Base-by-base conservation (phyloP, 2,329 filamentous ascomycete genomes). In the Onygena corvina region DNA sequence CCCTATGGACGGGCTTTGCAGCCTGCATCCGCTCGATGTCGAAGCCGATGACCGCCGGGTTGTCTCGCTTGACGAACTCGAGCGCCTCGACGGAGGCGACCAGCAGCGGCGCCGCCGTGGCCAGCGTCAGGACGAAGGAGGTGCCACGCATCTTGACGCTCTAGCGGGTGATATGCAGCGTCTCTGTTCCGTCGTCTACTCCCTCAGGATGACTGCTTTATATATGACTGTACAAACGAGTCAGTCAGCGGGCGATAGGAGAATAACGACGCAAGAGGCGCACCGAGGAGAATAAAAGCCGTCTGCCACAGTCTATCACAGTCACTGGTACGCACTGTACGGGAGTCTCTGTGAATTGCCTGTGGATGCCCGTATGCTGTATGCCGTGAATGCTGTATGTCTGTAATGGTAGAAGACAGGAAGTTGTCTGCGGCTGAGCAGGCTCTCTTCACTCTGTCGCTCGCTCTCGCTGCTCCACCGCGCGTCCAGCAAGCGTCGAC, bases 21-120 rank as follows among this genome's bases (percentile, higher is more conserved):
- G 74, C 60, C 51, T 70, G 56, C 51, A 66, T 70, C 35, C 76
- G 71, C 54, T 75, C 64, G 35, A 77, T 76, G 47, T 73, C 68
- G 48, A 76, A 64, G 11, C 68, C 60, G 16, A 77, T 62, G 11
- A 75, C 74, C 46, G 63, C 65, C 2, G 74, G 71, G n/a, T 49
- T 48, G 46, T 63, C 61, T 53, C 65, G 55, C 50, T 60, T 47
- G 35, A 62, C 57, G 14, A 69, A 60, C 31, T 57, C 54, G 21
- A 70, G 55, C 1, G 60, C 54, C 7, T 48, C 27, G 11, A 50
- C 40, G 33, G 45, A 5, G 21, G 48, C 20, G 6, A 27, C 23
- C 16, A 52, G 36, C 3, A 49, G 16, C 11, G 34, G 12, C 3
- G 12, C 18, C 6, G 31, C 33, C 9, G 42, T 27, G 9, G 30